These are phyloP conservation scores for Papiliotrema laurentii DNA, from an alignment of 1,284 basidiomycete genomes.

Conservation along the genomic window DNA sequence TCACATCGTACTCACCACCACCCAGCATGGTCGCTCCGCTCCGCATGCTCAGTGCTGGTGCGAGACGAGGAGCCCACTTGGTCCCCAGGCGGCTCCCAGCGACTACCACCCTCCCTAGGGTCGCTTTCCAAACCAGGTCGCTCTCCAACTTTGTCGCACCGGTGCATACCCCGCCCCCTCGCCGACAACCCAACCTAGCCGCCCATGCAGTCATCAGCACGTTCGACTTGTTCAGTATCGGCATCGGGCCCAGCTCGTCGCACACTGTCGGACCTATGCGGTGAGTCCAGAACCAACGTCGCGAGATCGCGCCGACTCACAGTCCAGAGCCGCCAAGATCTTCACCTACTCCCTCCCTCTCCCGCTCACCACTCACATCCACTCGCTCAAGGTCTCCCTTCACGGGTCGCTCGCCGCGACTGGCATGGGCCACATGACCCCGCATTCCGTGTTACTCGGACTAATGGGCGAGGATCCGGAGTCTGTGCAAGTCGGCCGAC, in stretches of 20 bases:
- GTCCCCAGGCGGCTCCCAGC: too few species aligned
- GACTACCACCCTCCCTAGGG: too few species aligned
- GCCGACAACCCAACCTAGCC: conserved; percentile 6
- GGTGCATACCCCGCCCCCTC: neutral
- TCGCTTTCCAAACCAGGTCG: too few species aligned
- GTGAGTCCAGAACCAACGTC: conserved; percentile 9
- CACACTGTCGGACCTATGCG: conserved; percentile 85
- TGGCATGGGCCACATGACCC: conserved; percentile 85
- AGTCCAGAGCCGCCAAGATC: conserved; percentile 29
- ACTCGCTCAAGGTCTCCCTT: conserved; percentile 78
- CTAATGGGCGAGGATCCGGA: conserved; percentile 63
- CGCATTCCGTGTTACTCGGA: conserved; percentile 85
- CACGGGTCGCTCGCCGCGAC: conserved; percentile 53
- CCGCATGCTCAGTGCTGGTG: too few species aligned
- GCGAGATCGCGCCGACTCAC: neutral
- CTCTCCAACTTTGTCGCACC: conserved; percentile 1
- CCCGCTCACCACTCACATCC: conserved; percentile 53
- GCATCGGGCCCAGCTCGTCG: conserved; percentile 52
- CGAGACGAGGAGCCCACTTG: too few species aligned
- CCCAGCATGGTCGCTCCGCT: too few species aligned
- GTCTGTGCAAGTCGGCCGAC: conserved; percentile 34
- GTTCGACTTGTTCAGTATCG: conserved; percentile 91
- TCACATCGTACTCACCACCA: too few species aligned
- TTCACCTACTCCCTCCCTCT: conserved; percentile 29
- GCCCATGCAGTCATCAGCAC: conserved; percentile 91